Evolutionary conservation across 768 basidiomycete species (phyloP).

Genomic region (Tulasnella sp.): DNA sequence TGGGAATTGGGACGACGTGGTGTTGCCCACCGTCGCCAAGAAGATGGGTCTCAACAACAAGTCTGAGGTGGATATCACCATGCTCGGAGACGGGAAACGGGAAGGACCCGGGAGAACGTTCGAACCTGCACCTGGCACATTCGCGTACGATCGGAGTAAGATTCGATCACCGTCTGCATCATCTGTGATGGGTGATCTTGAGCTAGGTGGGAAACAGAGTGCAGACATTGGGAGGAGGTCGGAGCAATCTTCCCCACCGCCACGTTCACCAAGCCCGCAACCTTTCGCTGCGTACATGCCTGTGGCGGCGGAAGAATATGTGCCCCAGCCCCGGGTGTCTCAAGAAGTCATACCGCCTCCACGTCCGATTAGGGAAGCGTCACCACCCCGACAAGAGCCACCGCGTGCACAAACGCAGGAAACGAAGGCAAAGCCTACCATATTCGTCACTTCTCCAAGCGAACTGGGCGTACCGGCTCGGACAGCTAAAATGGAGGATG

Average conservation of each 20-base stretch:
- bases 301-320: not conserved
- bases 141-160: constrained; percentile 66
- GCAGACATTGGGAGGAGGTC: constrained; percentile 15
- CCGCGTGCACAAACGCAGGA: constrained; percentile 15
- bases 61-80: constrained; percentile 54
- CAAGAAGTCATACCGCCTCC: constrained; percentile 19
- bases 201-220: constrained; percentile 20
- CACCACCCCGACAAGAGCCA: not conserved
- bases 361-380: constrained; percentile 3
- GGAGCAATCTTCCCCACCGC: constrained; percentile 21
- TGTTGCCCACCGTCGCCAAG: constrained; percentile 72
- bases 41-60: constrained; percentile 67
- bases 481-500: constrained; percentile 33
- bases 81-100: constrained; percentile 22
- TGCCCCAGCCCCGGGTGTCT: constrained; percentile 20
- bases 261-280: constrained; percentile 34
- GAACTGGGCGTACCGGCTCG: constrained; percentile 1
- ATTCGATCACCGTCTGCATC: constrained; percentile 28
- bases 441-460: constrained; percentile 16
- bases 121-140: constrained; percentile 56
- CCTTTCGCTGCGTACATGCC: constrained; percentile 53
- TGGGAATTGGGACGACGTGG: constrained; percentile 84
- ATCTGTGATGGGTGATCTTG: constrained; percentile 22
- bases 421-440: constrained; percentile 16
- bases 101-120: not conserved